These are phyloP conservation scores for Kodamaea leandrae DNA, from an alignment of 805 yeast genomes.

Conservation along the genomic window DNA sequence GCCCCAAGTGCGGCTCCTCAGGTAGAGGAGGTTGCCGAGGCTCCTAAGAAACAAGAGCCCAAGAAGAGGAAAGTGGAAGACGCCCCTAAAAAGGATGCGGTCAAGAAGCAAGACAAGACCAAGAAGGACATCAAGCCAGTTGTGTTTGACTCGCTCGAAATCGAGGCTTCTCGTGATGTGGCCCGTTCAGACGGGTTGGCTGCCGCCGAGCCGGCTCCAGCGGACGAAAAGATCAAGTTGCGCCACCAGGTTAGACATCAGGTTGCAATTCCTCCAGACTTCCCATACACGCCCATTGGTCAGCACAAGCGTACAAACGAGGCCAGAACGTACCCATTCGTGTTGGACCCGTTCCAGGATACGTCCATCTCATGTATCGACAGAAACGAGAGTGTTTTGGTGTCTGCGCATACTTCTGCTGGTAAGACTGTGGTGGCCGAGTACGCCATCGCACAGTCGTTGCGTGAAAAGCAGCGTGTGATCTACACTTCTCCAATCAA, in stretches of 20 bases:
- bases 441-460: slow-evolving; percentile 94
- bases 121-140: slow-evolving; percentile 57
- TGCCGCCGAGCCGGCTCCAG: slow-evolving; percentile 16
- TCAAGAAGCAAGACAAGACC: slow-evolving; percentile 13
- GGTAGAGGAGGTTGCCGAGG: slow-evolving; percentile 14
- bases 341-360: slow-evolving; percentile 95
- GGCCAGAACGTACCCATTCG: slow-evolving; percentile 90
- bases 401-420: slow-evolving; percentile 96
- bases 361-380: slow-evolving; percentile 96
- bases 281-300: slow-evolving; percentile 82
- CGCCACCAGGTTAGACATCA: slow-evolving; percentile 96
- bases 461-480: slow-evolving; percentile 87
- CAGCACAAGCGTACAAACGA: slow-evolving; percentile 75
- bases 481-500: slow-evolving; percentile 95
- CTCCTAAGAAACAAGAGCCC: slow-evolving; percentile 18
- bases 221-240: slow-evolving; percentile 54
- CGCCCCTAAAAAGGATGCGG: slow-evolving; percentile 4
- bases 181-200: slow-evolving; percentile 74
- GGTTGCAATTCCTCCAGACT: slow-evolving; percentile 93
- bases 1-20: slow-evolving; percentile 41
- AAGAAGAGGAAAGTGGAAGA: slow-evolving; percentile 18
- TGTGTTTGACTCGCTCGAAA: slow-evolving; percentile 83
- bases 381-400: slow-evolving; percentile 89
- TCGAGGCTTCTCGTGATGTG: slow-evolving; percentile 86
- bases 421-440: slow-evolving; percentile 98